Conservation (phyloP, 257 asterid genomes). For the Eustoma russellianum region DNA sequence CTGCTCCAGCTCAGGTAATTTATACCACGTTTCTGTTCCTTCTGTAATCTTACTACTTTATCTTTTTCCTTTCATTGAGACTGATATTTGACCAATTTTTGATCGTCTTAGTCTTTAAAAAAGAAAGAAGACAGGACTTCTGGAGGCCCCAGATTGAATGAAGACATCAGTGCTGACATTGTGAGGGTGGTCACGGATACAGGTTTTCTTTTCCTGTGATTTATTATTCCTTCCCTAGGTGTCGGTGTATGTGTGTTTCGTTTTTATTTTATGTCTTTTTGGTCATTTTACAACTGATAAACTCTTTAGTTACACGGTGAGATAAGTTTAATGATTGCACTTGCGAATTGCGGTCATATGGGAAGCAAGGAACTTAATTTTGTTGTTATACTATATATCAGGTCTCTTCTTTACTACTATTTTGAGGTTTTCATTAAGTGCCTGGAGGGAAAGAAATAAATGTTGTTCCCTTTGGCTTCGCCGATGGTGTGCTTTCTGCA, state of each 20-base stretch:
- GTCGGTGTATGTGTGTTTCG: background rate
- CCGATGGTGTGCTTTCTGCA: no score
- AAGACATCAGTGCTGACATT: slow-evolving; percentile 37
- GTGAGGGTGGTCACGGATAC: slow-evolving; percentile 68
- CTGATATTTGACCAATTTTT: background rate
- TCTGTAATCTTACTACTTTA: background rate
- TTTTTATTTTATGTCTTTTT: background rate
- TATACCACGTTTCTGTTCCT: background rate
- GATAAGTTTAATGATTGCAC: background rate
- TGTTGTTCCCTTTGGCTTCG: no score
- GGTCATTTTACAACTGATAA: background rate
- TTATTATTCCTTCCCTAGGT: background rate
- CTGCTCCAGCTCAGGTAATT: slow-evolving; percentile 58
- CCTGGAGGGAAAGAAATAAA: no score
- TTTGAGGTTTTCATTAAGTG: background rate
- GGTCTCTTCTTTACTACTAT: background rate
- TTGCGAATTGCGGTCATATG: background rate
- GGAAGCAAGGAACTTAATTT: no score
- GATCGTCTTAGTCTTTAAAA: slow-evolving; percentile 24
- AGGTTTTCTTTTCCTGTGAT: slow-evolving; percentile 24
- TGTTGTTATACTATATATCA: background rate
- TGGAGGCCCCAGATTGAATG: slow-evolving; percentile 55
- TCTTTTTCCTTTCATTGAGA: no score
- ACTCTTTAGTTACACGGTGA: background rate
- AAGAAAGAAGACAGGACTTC: slow-evolving; percentile 42